phyloP scores from a whole-genome alignment of 306 rosid genomes.

The Acacia melanoxylon region DNA sequence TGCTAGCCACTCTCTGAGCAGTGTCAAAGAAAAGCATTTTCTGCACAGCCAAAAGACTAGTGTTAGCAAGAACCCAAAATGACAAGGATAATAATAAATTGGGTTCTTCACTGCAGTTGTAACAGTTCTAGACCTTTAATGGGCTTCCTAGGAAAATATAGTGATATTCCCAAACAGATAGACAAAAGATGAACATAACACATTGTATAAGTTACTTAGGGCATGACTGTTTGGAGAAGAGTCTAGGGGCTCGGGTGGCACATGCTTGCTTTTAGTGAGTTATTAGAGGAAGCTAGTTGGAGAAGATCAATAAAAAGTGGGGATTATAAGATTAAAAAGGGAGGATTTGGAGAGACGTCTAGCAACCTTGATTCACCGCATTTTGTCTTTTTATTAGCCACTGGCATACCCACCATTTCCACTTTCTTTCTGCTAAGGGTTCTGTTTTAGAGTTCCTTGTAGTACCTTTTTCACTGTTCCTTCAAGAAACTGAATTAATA shows the following conservation, averaged over 20 bases:
- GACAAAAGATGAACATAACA: neutral
- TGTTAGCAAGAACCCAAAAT: constrained; percentile 26
- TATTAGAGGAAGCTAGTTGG: neutral
- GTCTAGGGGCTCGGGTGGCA: neutral
- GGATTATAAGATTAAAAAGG: neutral
- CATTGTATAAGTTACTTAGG: neutral
- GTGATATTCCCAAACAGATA: constrained; percentile 11
- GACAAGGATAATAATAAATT: neutral
- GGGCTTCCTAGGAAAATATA: neutral
- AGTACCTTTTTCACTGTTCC: neutral
- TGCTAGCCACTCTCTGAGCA: constrained; percentile 53
- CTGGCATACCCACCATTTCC: neutral
- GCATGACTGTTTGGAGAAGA: neutral
- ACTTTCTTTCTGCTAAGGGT: neutral
- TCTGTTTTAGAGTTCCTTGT: neutral
- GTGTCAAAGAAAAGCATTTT: constrained; percentile 84
- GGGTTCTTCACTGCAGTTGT: constrained; percentile 11
- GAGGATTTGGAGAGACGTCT: neutral
- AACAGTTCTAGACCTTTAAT: neutral
- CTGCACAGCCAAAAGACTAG: constrained; percentile 42
- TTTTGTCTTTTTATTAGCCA: neutral
- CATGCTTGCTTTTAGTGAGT: neutral
- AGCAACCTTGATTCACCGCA: neutral
- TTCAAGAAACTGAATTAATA: neutral
- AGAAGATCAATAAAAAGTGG: neutral